phyloP scores from a whole-genome alignment of 257 asterid species.

The Solanum tarijense region DNA sequence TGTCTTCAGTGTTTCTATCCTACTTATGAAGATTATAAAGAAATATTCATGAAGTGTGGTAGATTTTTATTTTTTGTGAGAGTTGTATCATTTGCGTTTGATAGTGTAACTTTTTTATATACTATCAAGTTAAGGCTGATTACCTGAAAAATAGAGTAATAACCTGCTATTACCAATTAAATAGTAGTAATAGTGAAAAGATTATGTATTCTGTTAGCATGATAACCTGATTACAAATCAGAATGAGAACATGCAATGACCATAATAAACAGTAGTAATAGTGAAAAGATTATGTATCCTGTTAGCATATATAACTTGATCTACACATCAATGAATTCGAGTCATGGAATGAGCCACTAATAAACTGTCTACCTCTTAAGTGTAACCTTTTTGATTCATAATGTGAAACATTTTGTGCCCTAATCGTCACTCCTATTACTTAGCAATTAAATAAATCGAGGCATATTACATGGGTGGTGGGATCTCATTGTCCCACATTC shows the following conservation, averaged over 20 bases:
- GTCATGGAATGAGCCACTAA: neutral
- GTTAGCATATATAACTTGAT: neutral
- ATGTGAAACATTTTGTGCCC: neutral
- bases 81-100: neutral
- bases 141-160: neutral
- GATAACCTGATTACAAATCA: too few relatives aligned
- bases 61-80: neutral
- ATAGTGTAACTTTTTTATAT: neutral
- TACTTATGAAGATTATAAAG: neutral
- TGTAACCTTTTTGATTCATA: too few relatives aligned
- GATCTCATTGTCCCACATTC: neutral
- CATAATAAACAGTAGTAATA: neutral
- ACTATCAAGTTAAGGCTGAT: neutral
- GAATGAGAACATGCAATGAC: too few relatives aligned
- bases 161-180: neutral
- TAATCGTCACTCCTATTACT: neutral
- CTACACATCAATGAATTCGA: neutral
- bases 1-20: neutral
- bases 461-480: neutral
- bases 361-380: neutral
- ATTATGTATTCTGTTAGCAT: neutral
- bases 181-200: neutral
- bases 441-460: too few relatives aligned
- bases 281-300: neutral
- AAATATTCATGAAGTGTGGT: neutral